Conservation (phyloP, 2,329 filamentous ascomycete genomes). For the Aspergillus hiratsukae region DNA sequence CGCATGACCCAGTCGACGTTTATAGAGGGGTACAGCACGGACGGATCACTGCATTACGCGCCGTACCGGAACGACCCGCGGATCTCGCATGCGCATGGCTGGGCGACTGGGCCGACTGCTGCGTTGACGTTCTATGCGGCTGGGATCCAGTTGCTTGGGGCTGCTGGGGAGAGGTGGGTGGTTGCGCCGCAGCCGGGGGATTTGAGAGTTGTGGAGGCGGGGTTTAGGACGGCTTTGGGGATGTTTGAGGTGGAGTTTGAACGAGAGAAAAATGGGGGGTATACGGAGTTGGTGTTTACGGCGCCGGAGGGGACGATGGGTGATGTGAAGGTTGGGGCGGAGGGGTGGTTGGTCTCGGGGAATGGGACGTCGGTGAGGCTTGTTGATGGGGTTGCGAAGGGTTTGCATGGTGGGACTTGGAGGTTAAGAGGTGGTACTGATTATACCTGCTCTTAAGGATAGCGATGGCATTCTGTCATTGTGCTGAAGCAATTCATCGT, state of each 20-base stretch:
- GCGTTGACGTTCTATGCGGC: constrained; percentile 41
- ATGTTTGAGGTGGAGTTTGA: constrained; percentile 23
- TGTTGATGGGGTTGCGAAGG: not conserved
- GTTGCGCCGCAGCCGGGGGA: constrained; percentile 35
- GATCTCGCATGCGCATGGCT: constrained; percentile 49
- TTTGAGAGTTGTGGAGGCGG: constrained; percentile 33
- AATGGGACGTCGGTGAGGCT: not conserved
- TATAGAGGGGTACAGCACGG: constrained; percentile 48
- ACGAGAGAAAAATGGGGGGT: not conserved
- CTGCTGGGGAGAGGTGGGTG: constrained; percentile 34
- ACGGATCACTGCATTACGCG: constrained; percentile 47
- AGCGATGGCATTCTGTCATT: not conserved
- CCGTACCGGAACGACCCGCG: constrained; percentile 47
- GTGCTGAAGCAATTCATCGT: not conserved
- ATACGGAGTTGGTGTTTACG: constrained; percentile 4
- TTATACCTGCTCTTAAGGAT: too few species aligned
- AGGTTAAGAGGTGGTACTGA: not conserved
- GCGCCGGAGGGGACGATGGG: constrained; percentile 2
- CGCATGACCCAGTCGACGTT: constrained; percentile 52
- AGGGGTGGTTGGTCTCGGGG: not conserved
- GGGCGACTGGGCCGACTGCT: constrained; percentile 47
- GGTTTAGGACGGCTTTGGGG: constrained; percentile 35
- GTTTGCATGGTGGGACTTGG: not conserved
- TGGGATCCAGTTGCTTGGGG: constrained; percentile 37
- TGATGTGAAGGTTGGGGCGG: not conserved